These are phyloP conservation scores for Backusella parvicylindrica DNA, from an alignment of 192 early-diverging fungal species.

Conservation along the genomic window DNA sequence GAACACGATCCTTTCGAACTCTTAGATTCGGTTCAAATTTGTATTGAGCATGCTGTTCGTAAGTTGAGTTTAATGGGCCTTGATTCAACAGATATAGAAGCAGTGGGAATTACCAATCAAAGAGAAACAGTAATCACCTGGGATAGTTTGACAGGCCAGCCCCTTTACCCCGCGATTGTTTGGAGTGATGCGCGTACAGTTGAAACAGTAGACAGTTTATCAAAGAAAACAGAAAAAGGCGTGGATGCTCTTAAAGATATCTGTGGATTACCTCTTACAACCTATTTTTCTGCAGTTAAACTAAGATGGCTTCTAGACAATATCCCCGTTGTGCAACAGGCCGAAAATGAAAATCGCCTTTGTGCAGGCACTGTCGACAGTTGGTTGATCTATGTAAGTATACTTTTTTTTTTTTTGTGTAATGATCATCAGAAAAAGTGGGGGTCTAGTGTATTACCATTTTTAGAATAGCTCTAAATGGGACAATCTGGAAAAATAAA, in stretches of 20 bases:
- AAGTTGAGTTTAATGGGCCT: constrained; percentile 62
- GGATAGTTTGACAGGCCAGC: constrained; percentile 77
- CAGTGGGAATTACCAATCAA: constrained; percentile 92
- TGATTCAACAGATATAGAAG: constrained; percentile 47
- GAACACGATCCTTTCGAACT: constrained; percentile 85
- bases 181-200: constrained; percentile 88
- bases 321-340: constrained; percentile 61
- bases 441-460: not conserved
- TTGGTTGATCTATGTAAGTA: constrained; percentile 85
- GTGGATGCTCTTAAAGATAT: constrained; percentile 41
- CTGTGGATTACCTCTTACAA: constrained; percentile 89
- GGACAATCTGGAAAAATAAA: not conserved
- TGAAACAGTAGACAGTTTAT: constrained; percentile 64
- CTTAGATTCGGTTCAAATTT: constrained; percentile 59
- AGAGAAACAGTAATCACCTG: constrained; percentile 88
- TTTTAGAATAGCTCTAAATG: not conserved
- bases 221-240: constrained; percentile 39
- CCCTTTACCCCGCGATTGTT: constrained; percentile 83
- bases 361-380: constrained; percentile 89
- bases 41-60: constrained; percentile 61
- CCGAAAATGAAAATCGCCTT: constrained; percentile 67
- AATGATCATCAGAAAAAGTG: not conserved
- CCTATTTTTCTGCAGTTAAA: constrained; percentile 92
- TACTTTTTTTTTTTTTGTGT: not conserved
- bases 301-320: constrained; percentile 91